Base-by-base conservation (phyloP, 495 filamentous ascomycete species). In the Astrothelium macrocarpum region DNA sequence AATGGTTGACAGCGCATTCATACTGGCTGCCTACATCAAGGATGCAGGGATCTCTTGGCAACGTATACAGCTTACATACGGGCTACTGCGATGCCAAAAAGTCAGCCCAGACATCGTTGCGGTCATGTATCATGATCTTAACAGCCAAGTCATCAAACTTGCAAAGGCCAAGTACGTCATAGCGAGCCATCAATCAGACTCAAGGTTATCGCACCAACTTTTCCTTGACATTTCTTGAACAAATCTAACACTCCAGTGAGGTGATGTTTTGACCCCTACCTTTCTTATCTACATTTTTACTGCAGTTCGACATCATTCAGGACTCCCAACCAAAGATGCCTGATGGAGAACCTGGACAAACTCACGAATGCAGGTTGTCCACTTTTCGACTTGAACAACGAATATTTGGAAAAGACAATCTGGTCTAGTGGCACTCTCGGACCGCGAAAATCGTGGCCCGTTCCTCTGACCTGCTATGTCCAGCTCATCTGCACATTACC, bases 401-500 rank as follows among this genome's bases (percentile, higher is more conserved):
- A 63, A 26, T 63, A 63, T 58, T 23, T 63, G 16, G 46, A 63
- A 11, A 31, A 53, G 31, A 59, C 62, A 14, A 49, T 59, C 11
- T 63, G 68, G 68, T 63, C 70, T 14, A 46, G 66, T 18, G 67
- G 66, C 18, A 23, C 53, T 23, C 64, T 75, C 4, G 73, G 71
- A 2, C 59, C 66, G 32, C 71, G 68, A 2, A 60, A 68, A 0
- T 56, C 32, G 11, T 75, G 73, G 73, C 69, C 71, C 16, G 18
- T 31, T 16, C 20, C 68, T 12, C 71, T 75, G 32, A 65, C 49
- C 7, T 64, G 64, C 53, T 68, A 66, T 64, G 65, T 70, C 12
- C 61, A 53, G 14, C 71, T 70, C 34, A 60, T 73, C 32, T 56
- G 66, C 3, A 67, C 71, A 0, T 68, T 75, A n/a, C 64, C 68